Base-by-base conservation (phyloP, 495 filamentous ascomycete species). In the Evernia prunastri region DNA sequence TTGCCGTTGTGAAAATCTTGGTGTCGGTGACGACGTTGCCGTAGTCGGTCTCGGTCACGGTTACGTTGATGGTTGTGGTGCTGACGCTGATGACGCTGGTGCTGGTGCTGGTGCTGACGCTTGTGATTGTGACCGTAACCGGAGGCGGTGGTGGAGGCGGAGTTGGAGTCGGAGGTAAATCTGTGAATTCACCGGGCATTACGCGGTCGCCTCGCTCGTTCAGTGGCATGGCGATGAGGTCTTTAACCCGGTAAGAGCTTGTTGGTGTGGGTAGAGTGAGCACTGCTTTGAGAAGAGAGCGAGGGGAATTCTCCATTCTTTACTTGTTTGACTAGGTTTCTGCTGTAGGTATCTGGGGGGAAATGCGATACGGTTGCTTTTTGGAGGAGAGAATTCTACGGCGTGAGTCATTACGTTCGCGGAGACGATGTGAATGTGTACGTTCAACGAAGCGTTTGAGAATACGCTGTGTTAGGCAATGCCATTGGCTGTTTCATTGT, bases 401-500 rank as follows among this genome's bases (percentile, higher is more conserved):
- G 18, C 17, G 17, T 33, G 29, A 54, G 27, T 20, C 51, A 54
- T 54, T 7, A 29, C n/a, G 51, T 54, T 6, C 20, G 51, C 29
- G 7, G 1, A 54, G 51, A 29, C 51, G 27, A 54, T 33, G n/a
- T 2, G 20, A 54, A 11, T 33, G 4, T 17, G 23, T 23, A 11
- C 15, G 10, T 7, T 54, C 13, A 33, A 33, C 6, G 2, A 35
- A 33, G 15, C 8, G 51, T 54, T 54, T 54, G 17, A 17, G 20
- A 20, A 54, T n/a, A 17, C 29, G 51, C 51, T 7, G 51, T 54
- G 7, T 54, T 20, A 29, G 33, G 51, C 51, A 6, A 18, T 54
- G 15, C 33, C 6, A 54, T 54, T 54, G 51, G 51, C 51, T 54
- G 51, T 54, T 54, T 54, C 51, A 54, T 18, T 29, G 15, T 20